Percentiles rank a stretch among this genome's conserved stretches.
Conservation (phyloP, 345 rosid species). For the Citrus sp. region DNA sequence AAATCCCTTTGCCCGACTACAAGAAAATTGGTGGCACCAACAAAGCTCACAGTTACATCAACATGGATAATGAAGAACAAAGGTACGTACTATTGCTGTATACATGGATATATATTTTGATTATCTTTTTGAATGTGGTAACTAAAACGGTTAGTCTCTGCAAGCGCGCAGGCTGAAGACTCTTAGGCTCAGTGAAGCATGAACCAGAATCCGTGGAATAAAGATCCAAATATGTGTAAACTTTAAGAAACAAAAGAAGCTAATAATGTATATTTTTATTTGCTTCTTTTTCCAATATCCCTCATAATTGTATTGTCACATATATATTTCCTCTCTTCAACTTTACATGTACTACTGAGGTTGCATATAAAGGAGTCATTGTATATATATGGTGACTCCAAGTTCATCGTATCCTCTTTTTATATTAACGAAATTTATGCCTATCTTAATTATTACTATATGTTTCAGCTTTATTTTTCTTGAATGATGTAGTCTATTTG, state of each 20-base stretch:
- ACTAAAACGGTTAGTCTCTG: neutral
- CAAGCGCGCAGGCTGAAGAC: constrained; percentile 31
- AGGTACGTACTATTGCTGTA: neutral
- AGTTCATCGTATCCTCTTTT: neutral
- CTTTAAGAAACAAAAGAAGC: neutral
- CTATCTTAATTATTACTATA: neutral
- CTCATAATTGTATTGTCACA: neutral
- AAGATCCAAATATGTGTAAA: neutral
- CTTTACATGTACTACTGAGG: neutral
- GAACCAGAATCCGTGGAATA: constrained; percentile 8
- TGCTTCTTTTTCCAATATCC: neutral
- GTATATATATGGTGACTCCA: neutral
- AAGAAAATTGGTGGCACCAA: constrained; percentile 21
- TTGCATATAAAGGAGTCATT: neutral
- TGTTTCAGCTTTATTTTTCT: neutral
- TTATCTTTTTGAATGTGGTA: too few relatives aligned
- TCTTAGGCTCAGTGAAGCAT: constrained; percentile 31
- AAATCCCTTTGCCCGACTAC: constrained; percentile 45
- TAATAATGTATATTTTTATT: neutral
- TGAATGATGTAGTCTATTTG: too few relatives aligned
- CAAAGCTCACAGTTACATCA: constrained; percentile 12
- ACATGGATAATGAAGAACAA: constrained; percentile 29
- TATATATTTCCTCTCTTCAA: neutral
- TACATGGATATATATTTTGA: too few relatives aligned
- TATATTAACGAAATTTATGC: neutral